Base-by-base conservation (phyloP, 2,329 filamentous ascomycete species). In the Exserohilum turcica region DNA sequence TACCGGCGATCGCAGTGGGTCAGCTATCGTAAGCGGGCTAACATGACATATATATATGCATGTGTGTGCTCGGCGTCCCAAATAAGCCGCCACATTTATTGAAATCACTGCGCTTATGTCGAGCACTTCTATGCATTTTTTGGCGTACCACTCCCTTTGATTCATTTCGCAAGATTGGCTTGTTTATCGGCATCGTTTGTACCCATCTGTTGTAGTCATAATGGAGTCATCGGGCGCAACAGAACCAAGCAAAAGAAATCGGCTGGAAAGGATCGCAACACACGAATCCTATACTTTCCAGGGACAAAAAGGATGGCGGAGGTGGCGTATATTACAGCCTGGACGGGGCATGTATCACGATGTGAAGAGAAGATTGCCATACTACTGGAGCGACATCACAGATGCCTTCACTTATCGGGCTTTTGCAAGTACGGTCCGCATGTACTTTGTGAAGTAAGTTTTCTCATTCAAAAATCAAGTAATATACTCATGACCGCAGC, bases 401-500 rank as follows among this genome's bases (percentile, higher is more conserved):
- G 82, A 85, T 68, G 82, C 80, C 5, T 78, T 79, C 57, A 82
- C 78, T 5, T 85, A 85, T 60, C 74, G 82, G 13, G 81, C 79
- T 3, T 70, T 84, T 35, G 80, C 82, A 5, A 82, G 79, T 52
- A 83, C 79, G 0, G 71, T 85, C 9, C 79, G 81, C 2, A 85
- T 85, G 73, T 84, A 84, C 68, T 85, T 85, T 68, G 80, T 84
- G 61, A 82, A 82, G 76, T 78, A 56, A 56, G 70, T n/a, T 13
- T 18, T 16, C 6, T 9, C 9, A 16, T 3, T 19, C 5, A 15
- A 24, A 5, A n/a, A 3, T 12, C 7, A 12, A 16, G 12, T 10
- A 8, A 21, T 2, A n/a, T 16, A 29, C 53, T 62, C 46, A 64
- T 31, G 6, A 12, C 12, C 1, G 7, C 27, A 77, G 80, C 54